A percentile compares a stretch with the other conserved stretches of the same genome.
These are phyloP conservation scores for Aspergillus sclerotiicarbonarius DNA, from an alignment of 495 filamentous ascomycete species.

Conservation along the genomic window DNA sequence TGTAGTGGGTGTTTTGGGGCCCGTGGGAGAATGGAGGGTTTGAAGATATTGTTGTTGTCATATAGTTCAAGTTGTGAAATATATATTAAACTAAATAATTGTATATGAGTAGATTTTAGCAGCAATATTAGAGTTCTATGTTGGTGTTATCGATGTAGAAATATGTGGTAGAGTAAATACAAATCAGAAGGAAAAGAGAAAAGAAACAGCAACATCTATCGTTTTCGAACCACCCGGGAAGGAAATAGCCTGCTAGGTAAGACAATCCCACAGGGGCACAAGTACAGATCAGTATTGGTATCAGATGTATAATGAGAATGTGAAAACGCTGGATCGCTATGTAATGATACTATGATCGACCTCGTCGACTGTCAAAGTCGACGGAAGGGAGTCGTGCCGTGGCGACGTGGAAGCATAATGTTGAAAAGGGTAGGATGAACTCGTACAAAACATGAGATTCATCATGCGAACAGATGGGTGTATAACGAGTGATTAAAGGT, in stretches of 20 bases:
- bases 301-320: constrained; percentile 5
- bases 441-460: not conserved
- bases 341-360: constrained; percentile 8
- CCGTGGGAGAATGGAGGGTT: too few species aligned
- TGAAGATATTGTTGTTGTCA: too few species aligned
- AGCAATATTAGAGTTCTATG: too few species aligned
- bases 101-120: too few species aligned
- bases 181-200: not conserved
- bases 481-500: not conserved
- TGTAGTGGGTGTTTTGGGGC: too few species aligned
- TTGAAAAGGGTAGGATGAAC: not conserved
- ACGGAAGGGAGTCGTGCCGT: constrained; percentile 3
- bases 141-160: too few species aligned
- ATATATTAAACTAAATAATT: too few species aligned
- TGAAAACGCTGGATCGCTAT: constrained; percentile 9
- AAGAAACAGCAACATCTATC: not conserved
- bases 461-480: not conserved
- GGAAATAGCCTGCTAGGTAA: not conserved
- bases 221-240: not conserved
- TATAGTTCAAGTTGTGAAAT: too few species aligned
- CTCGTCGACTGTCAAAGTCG: constrained; percentile 8
- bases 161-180: not conserved
- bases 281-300: constrained; percentile 4
- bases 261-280: not conserved
- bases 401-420: constrained; percentile 5